A percentile compares a stretch with the other conserved stretches of the same genome.
Evolutionary conservation across 225 moss, liverwort and hornwort genomes (phyloP).

Genomic region (Climacium dendroides): DNA sequence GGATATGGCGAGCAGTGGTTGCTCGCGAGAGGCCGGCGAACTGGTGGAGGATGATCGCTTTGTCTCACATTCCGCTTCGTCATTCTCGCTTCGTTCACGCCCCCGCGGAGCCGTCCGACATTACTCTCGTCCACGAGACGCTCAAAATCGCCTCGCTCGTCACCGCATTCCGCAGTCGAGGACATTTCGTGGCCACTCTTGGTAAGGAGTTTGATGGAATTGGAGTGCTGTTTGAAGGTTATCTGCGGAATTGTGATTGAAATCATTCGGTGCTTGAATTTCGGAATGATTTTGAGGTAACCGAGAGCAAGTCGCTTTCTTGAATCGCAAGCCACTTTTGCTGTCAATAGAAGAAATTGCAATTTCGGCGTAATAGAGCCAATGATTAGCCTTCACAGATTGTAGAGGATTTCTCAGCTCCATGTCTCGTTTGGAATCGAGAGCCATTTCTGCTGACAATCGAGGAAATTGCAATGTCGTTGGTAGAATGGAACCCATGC

Average conservation of each 20-base stretch:
- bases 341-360: not conserved
- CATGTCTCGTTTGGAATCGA: not conserved
- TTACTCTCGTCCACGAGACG: constrained; percentile 39
- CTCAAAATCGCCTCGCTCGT: constrained; percentile 40
- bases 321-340: not conserved
- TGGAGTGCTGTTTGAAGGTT: not conserved
- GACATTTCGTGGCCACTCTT: constrained; percentile 40
- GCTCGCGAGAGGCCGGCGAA: not conserved
- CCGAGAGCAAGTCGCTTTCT: not conserved
- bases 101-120: constrained; percentile 41
- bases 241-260: not conserved
- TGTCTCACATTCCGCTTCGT: not conserved
- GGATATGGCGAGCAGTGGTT: constrained; percentile 17
- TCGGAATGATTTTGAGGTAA: not conserved
- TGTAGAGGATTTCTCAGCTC: not conserved
- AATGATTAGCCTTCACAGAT: not conserved
- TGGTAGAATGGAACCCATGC: not conserved
- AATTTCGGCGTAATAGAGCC: not conserved
- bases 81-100: constrained; percentile 13
- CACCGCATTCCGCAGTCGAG: constrained; percentile 41
- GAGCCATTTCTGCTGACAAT: not conserved
- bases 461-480: not conserved
- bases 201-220: not conserved
- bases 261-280: not conserved
- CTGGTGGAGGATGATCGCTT: not conserved